phyloP scores from a whole-genome alignment of 2,329 filamentous ascomycete genomes.

The Ceratocystis papillata region DNA sequence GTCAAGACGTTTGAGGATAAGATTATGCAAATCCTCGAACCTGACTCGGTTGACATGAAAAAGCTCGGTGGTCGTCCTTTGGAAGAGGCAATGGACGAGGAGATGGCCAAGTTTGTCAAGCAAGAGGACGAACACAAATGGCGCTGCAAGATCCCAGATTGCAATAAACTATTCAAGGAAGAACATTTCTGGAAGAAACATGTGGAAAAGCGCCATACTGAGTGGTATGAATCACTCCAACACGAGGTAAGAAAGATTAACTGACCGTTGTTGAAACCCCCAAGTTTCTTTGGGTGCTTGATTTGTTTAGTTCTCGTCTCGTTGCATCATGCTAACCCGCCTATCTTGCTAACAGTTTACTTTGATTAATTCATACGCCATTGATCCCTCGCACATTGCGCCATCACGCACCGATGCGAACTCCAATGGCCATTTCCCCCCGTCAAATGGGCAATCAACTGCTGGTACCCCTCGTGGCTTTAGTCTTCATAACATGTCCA shows the following conservation, averaged over 20 bases:
- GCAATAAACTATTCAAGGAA: constrained; percentile 93
- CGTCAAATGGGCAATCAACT: constrained; percentile 61
- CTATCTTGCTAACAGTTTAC: constrained; percentile 49
- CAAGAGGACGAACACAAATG: constrained; percentile 97
- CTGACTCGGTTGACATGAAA: constrained; percentile 72
- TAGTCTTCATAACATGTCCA: constrained; percentile 63
- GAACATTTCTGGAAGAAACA: constrained; percentile 97
- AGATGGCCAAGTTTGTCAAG: constrained; percentile 78
- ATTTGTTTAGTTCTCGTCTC: too few species aligned
- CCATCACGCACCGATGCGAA: constrained; percentile 88
- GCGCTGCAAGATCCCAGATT: constrained; percentile 92
- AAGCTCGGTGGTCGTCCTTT: constrained; percentile 83
- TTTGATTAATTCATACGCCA: constrained; percentile 85
- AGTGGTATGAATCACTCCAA: constrained; percentile 72
- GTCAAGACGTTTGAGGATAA: constrained; percentile 98
- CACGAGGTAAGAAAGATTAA: constrained; percentile 57
- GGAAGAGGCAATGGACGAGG: constrained; percentile 78
- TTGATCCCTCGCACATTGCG: constrained; percentile 89
- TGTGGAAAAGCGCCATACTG: constrained; percentile 84
- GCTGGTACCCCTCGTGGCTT: constrained; percentile 86
- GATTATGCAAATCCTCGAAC: constrained; percentile 81
- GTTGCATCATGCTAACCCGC: too few species aligned
- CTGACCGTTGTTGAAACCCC: background rate
- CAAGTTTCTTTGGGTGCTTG: background rate
- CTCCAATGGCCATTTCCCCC: constrained; percentile 89